phyloP scores from a whole-genome alignment of 768 basidiomycete species.

The Pleurotus djamor region DNA sequence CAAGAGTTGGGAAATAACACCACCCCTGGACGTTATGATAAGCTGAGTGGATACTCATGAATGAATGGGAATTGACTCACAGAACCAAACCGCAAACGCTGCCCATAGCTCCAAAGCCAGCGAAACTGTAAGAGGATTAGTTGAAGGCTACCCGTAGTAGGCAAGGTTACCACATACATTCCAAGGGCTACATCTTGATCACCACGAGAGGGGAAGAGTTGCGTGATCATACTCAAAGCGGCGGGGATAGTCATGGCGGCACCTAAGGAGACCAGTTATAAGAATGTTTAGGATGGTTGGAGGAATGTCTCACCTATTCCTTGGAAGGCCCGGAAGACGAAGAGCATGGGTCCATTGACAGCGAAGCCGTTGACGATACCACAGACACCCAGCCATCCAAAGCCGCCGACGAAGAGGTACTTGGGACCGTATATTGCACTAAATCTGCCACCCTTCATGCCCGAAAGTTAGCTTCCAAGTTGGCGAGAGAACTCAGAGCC shows the following conservation, averaged over 20 bases:
- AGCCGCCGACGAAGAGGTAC: slow-evolving; percentile 36
- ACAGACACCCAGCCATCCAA: slow-evolving; percentile 35
- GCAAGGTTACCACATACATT: slow-evolving; percentile 5
- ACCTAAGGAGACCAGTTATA: slow-evolving; percentile 1
- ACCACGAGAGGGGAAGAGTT: slow-evolving; percentile 40
- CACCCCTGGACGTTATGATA: slow-evolving; percentile 30
- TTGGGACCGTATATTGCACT: slow-evolving; percentile 32
- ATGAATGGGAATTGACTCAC: neutral
- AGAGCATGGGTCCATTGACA: slow-evolving; percentile 37
- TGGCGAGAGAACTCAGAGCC: neutral
- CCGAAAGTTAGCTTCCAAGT: neutral
- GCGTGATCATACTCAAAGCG: slow-evolving; percentile 42
- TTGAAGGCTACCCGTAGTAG: too few relatives aligned
- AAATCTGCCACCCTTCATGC: slow-evolving; percentile 26
- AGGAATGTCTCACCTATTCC: slow-evolving; percentile 32
- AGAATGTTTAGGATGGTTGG: neutral
- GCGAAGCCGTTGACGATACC: slow-evolving; percentile 40
- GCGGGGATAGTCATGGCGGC: slow-evolving; percentile 41
- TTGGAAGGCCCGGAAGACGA: slow-evolving; percentile 45
- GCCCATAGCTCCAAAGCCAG: slow-evolving; percentile 44
- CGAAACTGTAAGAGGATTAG: slow-evolving; percentile 31
- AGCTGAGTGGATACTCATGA: neutral
- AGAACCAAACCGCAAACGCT: slow-evolving; percentile 14
- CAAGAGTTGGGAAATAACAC: slow-evolving; percentile 31
- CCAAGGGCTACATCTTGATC: slow-evolving; percentile 44